Base-by-base conservation (phyloP, 306 rosid genomes). In the Rosa rugosa region DNA sequence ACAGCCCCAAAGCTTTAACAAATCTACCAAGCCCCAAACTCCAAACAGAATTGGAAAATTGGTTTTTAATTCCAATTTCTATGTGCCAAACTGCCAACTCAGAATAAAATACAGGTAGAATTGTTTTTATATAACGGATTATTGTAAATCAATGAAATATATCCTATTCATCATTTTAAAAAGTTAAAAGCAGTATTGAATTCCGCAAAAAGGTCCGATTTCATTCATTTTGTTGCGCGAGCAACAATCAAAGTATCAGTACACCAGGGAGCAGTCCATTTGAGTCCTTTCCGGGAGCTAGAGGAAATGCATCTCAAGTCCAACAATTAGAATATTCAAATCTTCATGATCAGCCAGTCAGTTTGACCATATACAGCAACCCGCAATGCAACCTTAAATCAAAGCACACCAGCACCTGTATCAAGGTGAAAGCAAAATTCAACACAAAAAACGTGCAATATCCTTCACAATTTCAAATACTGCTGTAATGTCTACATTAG, bases 331-430 rank as follows among this genome's bases (percentile, higher is more conserved):
- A 71, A 60, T 9, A 67, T 51, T 72, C 71, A 67, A 72, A 69
- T 74, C 75, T 69, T 60, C 75, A 81, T 71, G 65, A 71, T 81
- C 75, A 64, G 81, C 77, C 67, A 54, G 72, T 75, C 73, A 45
- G 83, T 67, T 50, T 6, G 75, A 84, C 80, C 85, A 86, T 76
- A 62, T 51, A 76, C 67, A 72, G 85, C 80, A 68, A 36, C 66
- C 86, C 56, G 56, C 72, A 57, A 44, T 41, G 75, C 68, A 69
- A 77, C 45, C 78, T 60, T 54, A 45, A 7, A 25, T 23, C 81
- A 77, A 77, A 34, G 27, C 68, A 75, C 78, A 65, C 78, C 77
- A 65, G 68, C 77, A 72, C 90, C 90, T 86, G 82, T 77, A 57
- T 18, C 65, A 25, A 10, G 13, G 8, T 10, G 0, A 23, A 25